Conservation (phyloP, 2,329 filamentous ascomycete species). For the Penicillium sp. region DNA sequence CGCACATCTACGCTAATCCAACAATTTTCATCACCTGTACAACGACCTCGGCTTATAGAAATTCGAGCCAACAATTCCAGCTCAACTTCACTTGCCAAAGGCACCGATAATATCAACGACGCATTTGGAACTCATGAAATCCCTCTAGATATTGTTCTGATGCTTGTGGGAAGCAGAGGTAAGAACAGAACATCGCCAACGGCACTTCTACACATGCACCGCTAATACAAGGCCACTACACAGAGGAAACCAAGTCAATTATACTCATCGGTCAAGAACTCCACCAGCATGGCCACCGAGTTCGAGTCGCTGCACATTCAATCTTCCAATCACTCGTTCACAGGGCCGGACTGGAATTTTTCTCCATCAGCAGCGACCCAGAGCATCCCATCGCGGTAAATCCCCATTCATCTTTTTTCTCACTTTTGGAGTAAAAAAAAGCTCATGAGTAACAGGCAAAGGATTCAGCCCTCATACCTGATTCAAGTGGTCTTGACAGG, state of each 20-base stretch:
- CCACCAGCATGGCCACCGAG: background rate
- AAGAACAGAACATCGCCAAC: background rate
- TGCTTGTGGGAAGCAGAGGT: conserved; percentile 13
- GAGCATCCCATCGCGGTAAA: conserved; percentile 9
- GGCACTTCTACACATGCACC: background rate
- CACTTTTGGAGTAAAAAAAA: background rate
- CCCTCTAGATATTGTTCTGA: conserved; percentile 4
- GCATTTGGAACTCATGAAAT: background rate
- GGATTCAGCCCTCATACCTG: background rate
- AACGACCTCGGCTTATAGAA: background rate
- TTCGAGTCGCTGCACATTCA: conserved; percentile 3
- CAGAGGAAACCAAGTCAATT: conserved; percentile 8
- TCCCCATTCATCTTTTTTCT: background rate
- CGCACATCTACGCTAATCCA: conserved; percentile 3
- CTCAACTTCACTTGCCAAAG: background rate
- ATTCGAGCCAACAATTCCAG: background rate
- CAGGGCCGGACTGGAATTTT: conserved; percentile 7
- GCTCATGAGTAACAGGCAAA: background rate
- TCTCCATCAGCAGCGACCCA: conserved; percentile 5
- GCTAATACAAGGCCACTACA: background rate
- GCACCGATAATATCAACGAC: background rate
- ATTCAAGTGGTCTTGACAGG: background rate
- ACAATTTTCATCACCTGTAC: background rate
- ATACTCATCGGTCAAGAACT: conserved; percentile 4
- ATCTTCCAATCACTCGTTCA: background rate